Conservation (phyloP, 306 rosid genomes). For the Albizia julibrissin region DNA sequence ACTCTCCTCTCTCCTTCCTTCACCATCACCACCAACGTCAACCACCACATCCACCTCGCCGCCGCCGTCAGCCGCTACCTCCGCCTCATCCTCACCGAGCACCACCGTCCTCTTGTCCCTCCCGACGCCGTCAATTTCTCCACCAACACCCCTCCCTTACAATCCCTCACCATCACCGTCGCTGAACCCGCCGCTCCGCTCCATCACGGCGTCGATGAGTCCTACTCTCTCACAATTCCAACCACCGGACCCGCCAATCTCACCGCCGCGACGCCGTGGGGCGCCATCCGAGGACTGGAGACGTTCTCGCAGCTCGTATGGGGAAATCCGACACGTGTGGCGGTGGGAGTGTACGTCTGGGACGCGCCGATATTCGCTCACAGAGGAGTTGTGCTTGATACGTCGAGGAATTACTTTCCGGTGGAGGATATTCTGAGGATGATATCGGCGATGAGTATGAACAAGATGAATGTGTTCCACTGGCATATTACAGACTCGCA, state of each 20-base stretch:
- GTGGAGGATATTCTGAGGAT: slow-evolving; percentile 67
- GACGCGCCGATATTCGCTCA: slow-evolving; percentile 63
- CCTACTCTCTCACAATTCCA: slow-evolving; percentile 58
- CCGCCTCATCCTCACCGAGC: slow-evolving; percentile 57
- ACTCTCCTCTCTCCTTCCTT: slow-evolving; percentile 62
- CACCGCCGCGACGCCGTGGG: slow-evolving; percentile 59
- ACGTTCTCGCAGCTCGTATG: slow-evolving; percentile 80
- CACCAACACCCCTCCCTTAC: slow-evolving; percentile 44
- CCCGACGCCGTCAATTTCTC: slow-evolving; percentile 39
- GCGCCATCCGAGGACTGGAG: slow-evolving; percentile 83
- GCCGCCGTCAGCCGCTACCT: slow-evolving; percentile 60
- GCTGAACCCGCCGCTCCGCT: slow-evolving; percentile 47
- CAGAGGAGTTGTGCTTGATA: slow-evolving; percentile 71
- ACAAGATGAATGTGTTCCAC: slow-evolving; percentile 83
- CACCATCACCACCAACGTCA: slow-evolving; percentile 45
- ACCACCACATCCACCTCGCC: slow-evolving; percentile 46
- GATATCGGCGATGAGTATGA: slow-evolving; percentile 67
- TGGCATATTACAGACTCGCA: slow-evolving; percentile 92
- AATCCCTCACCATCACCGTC: slow-evolving; percentile 41
- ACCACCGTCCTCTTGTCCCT: slow-evolving; percentile 54
- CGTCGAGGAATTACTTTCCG: slow-evolving; percentile 73
- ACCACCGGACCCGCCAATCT: slow-evolving; percentile 42
- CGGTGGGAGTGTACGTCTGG: slow-evolving; percentile 49
- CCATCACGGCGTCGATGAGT: slow-evolving; percentile 65
- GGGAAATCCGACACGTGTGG: slow-evolving; percentile 53